Evolutionary conservation across 352 stramenopile genomes (phyloP), one percentile per base, ranked within the genome.

Genomic region (Plasmopara muralis): DNA sequence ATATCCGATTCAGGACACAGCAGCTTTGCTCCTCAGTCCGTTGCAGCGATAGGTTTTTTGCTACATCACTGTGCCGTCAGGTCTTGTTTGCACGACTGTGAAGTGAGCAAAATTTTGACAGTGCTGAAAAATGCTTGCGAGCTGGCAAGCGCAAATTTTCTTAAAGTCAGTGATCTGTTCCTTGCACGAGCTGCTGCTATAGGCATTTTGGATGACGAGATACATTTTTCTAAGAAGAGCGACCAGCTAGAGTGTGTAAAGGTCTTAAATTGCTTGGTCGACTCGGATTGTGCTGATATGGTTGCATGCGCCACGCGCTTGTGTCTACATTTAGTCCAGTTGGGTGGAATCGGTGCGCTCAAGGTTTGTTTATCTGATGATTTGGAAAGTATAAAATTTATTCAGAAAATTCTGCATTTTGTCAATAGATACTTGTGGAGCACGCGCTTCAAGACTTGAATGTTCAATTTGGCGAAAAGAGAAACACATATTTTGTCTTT

Each of bases 21-120:
- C 15, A 58, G n/a, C 15, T 77, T 79, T 43, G 41, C 57, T 41
- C 45, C 53, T 9, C 46, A 76, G 6, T 59, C 63, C 12, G 49
- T 82, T 43, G 25, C 43, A 18, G 52, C 64, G 31, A 50, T 70
- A 13, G 55, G 59, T 8, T 82, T 84, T 39, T 44, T 82, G 16
- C 49, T 82, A 2, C 64, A 59, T 18, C 71, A 82, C 34, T 64
- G 49, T 53, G 71, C 71, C 15, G 46, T 70, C 13, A 56, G 74
- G 44, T 62, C 58, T 30, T 53, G 47, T 54, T 60, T 25, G 8
- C 63, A 72, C 6, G 64, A 70, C 18, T 64, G 52, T 43, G 59
- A 68, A n/a, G 10, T 77, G 5, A 53, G 58, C 8, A 63, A 74
- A n/a, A 38, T 82, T 14, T 47, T 38, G 9, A 42, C 15, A 12